Percentiles rank a stretch among this genome's conserved stretches.
Conservation (phyloP, 257 asterid genomes). For the Solanum sitiens region DNA sequence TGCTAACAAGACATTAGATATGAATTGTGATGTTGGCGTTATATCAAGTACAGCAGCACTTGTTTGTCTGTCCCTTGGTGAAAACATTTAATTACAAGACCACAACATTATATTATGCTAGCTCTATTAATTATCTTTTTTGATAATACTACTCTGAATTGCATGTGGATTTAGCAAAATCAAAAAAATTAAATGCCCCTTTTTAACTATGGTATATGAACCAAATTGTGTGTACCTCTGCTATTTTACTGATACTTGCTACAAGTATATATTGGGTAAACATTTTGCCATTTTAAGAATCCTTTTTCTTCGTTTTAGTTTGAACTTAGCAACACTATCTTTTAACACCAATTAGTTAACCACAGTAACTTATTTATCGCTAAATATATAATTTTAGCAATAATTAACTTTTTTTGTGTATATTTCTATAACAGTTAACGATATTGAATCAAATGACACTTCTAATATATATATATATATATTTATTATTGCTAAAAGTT, state of each 20-base stretch:
- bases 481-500: no score
- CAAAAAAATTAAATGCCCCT: background rate
- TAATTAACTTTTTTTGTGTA: no score
- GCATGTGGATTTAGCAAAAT: background rate
- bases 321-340: no score
- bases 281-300: no score
- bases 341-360: no score
- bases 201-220: no score
- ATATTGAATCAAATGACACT: no score
- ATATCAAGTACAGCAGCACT: background rate
- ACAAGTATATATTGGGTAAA: background rate
- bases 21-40: background rate
- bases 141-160: background rate
- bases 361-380: accelerated
- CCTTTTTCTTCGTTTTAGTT: no score
- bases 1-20: background rate
- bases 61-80: background rate
- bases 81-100: background rate
- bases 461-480: no score
- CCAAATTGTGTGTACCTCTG: background rate
- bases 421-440: accelerated
- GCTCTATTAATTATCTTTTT: background rate
- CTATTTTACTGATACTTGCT: background rate
- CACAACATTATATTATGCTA: background rate
- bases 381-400: no score